phyloP scores from a whole-genome alignment of 2,329 filamentous ascomycete species.

The Zelopaecilomyces penicillatus region DNA sequence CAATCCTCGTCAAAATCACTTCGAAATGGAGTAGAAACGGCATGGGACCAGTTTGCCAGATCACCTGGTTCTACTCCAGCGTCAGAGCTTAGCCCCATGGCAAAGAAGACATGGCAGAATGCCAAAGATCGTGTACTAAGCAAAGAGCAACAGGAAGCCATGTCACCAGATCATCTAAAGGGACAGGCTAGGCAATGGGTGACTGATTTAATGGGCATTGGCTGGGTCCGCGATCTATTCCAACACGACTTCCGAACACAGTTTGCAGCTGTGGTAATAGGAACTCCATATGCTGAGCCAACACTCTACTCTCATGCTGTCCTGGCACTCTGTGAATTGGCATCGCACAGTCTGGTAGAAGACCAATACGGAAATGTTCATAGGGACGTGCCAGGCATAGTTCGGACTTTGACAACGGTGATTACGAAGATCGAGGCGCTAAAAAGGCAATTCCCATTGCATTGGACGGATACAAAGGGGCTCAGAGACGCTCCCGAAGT shows the following conservation, averaged over 20 bases:
- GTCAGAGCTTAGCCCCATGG: slow-evolving; percentile 41
- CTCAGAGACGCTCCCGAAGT: slow-evolving; percentile 53
- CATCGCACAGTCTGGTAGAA: slow-evolving; percentile 66
- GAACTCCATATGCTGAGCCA: slow-evolving; percentile 62
- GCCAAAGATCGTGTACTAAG: slow-evolving; percentile 41
- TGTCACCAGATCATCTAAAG: slow-evolving; percentile 40
- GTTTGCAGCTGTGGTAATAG: slow-evolving; percentile 60
- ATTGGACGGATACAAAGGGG: slow-evolving; percentile 72
- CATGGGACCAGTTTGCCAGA: slow-evolving; percentile 33
- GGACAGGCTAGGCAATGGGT: slow-evolving; percentile 41
- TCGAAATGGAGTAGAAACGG: slow-evolving; percentile 36
- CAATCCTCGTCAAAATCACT: slow-evolving; percentile 29
- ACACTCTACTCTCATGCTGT: slow-evolving; percentile 63
- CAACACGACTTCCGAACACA: slow-evolving; percentile 59
- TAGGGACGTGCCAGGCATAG: slow-evolving; percentile 64
- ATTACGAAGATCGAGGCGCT: slow-evolving; percentile 64
- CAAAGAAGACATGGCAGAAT: slow-evolving; percentile 40
- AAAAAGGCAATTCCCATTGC: slow-evolving; percentile 47
- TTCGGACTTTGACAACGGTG: slow-evolving; percentile 62
- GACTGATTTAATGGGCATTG: slow-evolving; percentile 35
- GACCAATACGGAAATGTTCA: slow-evolving; percentile 84
- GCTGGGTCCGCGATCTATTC: slow-evolving; percentile 58
- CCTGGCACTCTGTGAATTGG: slow-evolving; percentile 60
- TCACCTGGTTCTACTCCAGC: slow-evolving; percentile 41
- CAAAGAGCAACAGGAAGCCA: slow-evolving; percentile 46